Base-by-base conservation (phyloP, 2,329 filamentous ascomycete genomes). In the Uncinocarpus reesii region DNA sequence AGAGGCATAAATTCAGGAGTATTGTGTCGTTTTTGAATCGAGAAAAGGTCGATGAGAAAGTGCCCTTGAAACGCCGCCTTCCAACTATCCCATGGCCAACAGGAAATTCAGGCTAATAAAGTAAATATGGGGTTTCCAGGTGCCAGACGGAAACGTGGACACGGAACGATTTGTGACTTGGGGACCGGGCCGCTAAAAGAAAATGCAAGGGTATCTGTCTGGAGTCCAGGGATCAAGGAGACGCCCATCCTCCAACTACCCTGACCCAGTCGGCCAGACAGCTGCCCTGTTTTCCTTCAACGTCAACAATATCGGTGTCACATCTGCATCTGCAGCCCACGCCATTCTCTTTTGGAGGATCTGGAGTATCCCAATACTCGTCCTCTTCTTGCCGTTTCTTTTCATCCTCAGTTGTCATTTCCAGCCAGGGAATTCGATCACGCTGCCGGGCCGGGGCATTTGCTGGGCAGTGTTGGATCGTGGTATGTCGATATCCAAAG, bases 191-290 rank as follows among this genome's bases (percentile, higher is more conserved):
- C 26, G 20, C 18, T 31, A 40, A 40, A n/a, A 21, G 2, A 18
- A 28, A 40, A 26, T 7, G 42, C 6, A 41, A 11, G 20, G 20
- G 18, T 21, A 28, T 28, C 15, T 7, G 13, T 31, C 18, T 13
- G 10, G 16, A 10, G 20, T 31, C 11, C 23, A 43, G 16, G 4
- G 7, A 56, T 56, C 68, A 77, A 55, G 77, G 76, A 46, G 75
- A 77, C 50, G 85, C 80, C 87, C 89, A 98, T 51, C 92, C 92
- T 58, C 92, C 92, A 41, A 89, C 90, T 58, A 95, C 88, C 52
- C 95, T 87, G 11, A 98, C 92, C 92, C 92, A 98, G 69, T 98
- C 88, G 7, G 86, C 78, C 49, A 95, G 74, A 69, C 92, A 98
- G 57, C 87, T 95, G 53, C 92, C 92, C 64, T 94, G 86, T 69